phyloP scores from a whole-genome alignment of 2,329 filamentous ascomycete genomes.

The Colletotrichum sp. region DNA sequence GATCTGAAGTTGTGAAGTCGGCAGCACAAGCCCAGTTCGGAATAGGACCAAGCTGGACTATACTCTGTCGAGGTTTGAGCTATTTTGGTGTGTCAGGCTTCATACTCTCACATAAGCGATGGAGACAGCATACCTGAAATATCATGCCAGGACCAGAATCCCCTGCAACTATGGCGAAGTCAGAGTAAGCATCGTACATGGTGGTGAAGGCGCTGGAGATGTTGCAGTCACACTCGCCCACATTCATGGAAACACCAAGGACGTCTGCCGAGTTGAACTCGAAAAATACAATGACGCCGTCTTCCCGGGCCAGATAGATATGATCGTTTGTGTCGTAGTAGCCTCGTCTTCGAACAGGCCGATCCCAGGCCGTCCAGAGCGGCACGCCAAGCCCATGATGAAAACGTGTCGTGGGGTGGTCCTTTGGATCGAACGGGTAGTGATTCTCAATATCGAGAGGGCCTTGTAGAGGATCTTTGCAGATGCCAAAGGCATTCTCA shows the following conservation, averaged over 20 bases:
- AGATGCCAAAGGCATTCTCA: conserved; percentile 61
- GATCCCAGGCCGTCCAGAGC: conserved; percentile 85
- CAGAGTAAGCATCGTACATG: conserved; percentile 69
- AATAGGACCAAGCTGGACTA: conserved; percentile 52
- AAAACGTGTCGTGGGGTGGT: conserved; percentile 46
- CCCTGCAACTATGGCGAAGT: conserved; percentile 82
- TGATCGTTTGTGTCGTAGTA: conserved; percentile 73
- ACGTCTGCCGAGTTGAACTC: conserved; percentile 67
- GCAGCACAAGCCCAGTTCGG: conserved; percentile 67
- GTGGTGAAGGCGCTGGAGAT: conserved; percentile 85
- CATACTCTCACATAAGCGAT: background rate
- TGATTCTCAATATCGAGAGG: conserved; percentile 53
- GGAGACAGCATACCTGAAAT: conserved; percentile 63
- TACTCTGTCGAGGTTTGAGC: conserved; percentile 20
- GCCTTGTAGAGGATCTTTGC: conserved; percentile 58
- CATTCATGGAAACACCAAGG: conserved; percentile 58
- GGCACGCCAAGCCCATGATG: conserved; percentile 56
- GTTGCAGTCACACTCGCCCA: conserved; percentile 73
- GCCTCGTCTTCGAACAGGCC: conserved; percentile 70
- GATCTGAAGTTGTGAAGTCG: conserved; percentile 57
- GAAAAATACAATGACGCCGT: conserved; percentile 78
- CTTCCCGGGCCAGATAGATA: conserved; percentile 87
- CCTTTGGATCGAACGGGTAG: conserved; percentile 33
- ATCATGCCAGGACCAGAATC: conserved; percentile 79
- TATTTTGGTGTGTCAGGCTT: background rate